phyloP scores from a whole-genome alignment of 768 basidiomycete species.

The Chalciporus sphaerocephalus region DNA sequence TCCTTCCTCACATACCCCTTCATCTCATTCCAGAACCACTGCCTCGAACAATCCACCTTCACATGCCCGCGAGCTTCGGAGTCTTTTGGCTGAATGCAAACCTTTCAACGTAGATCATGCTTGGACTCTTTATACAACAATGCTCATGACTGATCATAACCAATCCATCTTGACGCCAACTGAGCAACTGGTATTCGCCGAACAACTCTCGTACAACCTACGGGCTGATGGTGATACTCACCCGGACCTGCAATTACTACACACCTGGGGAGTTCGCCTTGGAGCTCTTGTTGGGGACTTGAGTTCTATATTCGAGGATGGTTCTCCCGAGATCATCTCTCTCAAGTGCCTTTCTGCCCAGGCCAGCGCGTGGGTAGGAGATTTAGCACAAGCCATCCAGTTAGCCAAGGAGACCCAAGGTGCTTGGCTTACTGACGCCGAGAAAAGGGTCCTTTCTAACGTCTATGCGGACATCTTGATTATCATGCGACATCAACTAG shows the following conservation, averaged over 20 bases:
- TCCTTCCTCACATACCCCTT: slow-evolving; percentile 5
- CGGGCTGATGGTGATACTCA: slow-evolving; percentile 12
- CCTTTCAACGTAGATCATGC: slow-evolving; percentile 36
- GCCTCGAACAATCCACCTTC: neutral
- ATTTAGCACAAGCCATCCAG: slow-evolving; percentile 33
- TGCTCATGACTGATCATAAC: slow-evolving; percentile 8
- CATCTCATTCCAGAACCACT: slow-evolving; percentile 5
- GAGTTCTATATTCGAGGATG: slow-evolving; percentile 19
- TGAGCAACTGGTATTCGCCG: slow-evolving; percentile 28
- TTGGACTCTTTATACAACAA: slow-evolving; percentile 37
- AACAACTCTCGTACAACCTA: slow-evolving; percentile 16
- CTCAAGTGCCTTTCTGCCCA: slow-evolving; percentile 31
- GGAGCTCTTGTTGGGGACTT: slow-evolving; percentile 30
- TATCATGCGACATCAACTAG: slow-evolving; percentile 33
- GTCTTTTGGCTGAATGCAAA: slow-evolving; percentile 12
- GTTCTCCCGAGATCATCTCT: slow-evolving; percentile 16
- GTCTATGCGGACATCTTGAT: slow-evolving; percentile 38
- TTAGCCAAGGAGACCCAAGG: slow-evolving; percentile 25
- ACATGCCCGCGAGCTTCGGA: slow-evolving; percentile 12
- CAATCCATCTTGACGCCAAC: slow-evolving; percentile 12
- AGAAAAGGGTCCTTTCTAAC: slow-evolving; percentile 20
- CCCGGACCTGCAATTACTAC: slow-evolving; percentile 21
- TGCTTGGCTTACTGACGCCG: slow-evolving; percentile 16
- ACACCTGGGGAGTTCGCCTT: slow-evolving; percentile 38
- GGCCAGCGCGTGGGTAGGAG: slow-evolving; percentile 35